These are phyloP conservation scores for Silene latifolia DNA, from an alignment of 148 eudicot genomes.

Conservation along the genomic window DNA sequence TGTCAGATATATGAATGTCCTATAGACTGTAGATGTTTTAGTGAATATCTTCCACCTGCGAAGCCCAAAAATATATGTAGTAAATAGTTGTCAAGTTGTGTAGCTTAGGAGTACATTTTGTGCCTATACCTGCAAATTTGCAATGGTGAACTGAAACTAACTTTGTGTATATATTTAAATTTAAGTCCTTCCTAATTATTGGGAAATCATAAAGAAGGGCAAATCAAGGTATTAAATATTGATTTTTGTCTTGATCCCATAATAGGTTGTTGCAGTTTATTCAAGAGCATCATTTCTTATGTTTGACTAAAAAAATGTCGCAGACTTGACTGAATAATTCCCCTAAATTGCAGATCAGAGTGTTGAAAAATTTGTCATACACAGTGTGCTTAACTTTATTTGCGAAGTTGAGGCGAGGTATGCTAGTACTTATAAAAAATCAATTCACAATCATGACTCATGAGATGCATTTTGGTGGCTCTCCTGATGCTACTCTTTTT, in stretches of 20 bases:
- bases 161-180: no score
- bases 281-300: not conserved
- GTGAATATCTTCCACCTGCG: not conserved
- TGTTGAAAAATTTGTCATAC: conserved; percentile 52
- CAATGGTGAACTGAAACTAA: not conserved
- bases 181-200: no score
- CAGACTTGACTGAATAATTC: conserved; percentile 9
- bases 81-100: not conserved
- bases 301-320: not conserved
- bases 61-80: not conserved
- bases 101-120: not conserved
- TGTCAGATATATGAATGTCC: not conserved
- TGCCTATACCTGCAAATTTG: not conserved
- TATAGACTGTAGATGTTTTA: not conserved
- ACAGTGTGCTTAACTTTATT: conserved; percentile 56
- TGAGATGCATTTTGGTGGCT: conserved; percentile 5
- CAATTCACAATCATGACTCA: not conserved
- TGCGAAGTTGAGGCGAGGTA: conserved; percentile 84
- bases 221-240: not conserved
- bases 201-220: not conserved
- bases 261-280: not conserved
- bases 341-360: conserved; percentile 47
- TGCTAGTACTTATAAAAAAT: conserved; percentile 11
- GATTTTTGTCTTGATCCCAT: not conserved
- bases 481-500: conserved; percentile 20